Conservation (phyloP, 495 filamentous ascomycete species). For the Aspergillus heteromorphus region DNA sequence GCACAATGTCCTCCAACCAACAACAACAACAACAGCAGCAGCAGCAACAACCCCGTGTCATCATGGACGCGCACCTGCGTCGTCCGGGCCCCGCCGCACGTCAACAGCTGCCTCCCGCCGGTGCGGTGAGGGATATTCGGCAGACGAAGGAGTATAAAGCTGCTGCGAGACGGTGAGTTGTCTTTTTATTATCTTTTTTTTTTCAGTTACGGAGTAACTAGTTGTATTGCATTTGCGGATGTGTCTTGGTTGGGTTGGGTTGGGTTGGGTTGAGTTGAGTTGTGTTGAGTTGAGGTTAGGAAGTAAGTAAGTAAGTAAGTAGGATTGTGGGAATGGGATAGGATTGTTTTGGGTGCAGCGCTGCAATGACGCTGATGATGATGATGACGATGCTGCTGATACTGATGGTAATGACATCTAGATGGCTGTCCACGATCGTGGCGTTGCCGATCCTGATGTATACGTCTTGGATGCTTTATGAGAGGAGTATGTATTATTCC, state of each 20-base stretch:
- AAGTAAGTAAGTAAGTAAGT: no score
- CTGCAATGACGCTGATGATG: no score
- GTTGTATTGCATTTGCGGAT: neutral
- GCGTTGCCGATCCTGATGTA: constrained; percentile 28
- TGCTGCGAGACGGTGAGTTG: constrained; percentile 21
- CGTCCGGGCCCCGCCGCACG: neutral
- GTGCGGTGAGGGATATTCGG: constrained; percentile 18
- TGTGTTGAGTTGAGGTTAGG: neutral
- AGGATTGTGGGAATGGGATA: no score
- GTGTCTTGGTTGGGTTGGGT: neutral
- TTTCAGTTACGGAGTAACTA: neutral
- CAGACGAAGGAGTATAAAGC: constrained; percentile 29
- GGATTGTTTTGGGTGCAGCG: no score
- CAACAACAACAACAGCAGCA: constrained; percentile 12
- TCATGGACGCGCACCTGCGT: constrained; percentile 7
- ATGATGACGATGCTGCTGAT: neutral
- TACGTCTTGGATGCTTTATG: constrained; percentile 26
- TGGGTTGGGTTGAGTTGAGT: neutral
- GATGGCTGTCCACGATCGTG: constrained; percentile 30
- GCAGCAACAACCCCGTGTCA: constrained; percentile 12
- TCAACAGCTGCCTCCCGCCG: neutral
- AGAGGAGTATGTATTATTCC: constrained; percentile 20
- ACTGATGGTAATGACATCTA: constrained; percentile 4
- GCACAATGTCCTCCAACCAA: neutral
- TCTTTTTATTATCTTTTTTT: neutral